Evolutionary conservation across 495 filamentous ascomycete species (phyloP).

Genomic region (Hyaloscypha variabilis): DNA sequence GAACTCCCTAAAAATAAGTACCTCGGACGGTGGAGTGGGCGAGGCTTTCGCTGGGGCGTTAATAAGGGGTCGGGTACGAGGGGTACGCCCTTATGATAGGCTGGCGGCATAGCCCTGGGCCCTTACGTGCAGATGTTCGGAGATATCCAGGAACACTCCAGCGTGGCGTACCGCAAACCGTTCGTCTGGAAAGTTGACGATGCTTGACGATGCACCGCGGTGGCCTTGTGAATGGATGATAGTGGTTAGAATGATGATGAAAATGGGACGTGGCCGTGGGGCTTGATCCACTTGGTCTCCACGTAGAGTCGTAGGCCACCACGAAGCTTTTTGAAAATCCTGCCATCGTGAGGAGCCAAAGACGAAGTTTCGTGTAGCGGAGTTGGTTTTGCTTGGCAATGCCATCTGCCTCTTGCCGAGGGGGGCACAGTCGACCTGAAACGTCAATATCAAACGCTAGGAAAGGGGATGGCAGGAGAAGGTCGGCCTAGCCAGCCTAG

Average conservation of each 20-base stretch:
- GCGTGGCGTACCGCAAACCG: not conserved
- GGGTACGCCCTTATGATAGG: conserved; percentile 1
- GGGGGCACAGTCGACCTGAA: not conserved
- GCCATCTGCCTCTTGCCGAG: not conserved
- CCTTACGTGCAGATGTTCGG: not conserved
- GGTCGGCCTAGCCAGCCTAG: no score
- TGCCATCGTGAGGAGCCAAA: not conserved
- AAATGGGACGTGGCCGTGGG: not conserved
- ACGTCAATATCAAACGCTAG: not conserved
- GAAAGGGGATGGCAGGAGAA: not conserved
- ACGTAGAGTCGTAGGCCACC: not conserved
- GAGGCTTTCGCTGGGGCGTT: conserved; percentile 14
- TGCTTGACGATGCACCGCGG: not conserved
- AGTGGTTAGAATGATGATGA: not conserved
- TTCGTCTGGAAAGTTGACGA: not conserved
- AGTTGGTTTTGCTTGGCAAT: not conserved
- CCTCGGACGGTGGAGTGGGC: conserved; percentile 8
- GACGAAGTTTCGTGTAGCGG: not conserved
- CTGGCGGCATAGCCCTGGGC: not conserved
- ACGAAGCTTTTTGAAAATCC: not conserved
- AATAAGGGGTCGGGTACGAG: conserved; percentile 8
- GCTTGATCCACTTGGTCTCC: not conserved
- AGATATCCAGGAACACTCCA: not conserved
- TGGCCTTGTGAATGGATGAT: not conserved
- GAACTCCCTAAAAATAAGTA: not conserved